phyloP scores from a whole-genome alignment of 306 rosid species.

The Sophora flavescens region DNA sequence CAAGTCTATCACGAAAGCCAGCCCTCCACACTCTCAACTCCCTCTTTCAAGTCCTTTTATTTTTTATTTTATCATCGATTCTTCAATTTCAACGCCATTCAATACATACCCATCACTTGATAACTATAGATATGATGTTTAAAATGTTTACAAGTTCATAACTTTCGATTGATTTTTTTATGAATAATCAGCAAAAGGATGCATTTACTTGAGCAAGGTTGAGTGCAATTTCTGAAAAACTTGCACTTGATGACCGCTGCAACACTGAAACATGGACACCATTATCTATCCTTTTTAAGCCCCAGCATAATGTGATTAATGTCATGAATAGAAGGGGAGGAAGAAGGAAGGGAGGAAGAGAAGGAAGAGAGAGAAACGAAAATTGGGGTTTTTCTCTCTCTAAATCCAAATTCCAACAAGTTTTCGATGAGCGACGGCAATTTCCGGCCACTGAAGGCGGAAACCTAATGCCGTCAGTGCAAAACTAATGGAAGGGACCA shows the following conservation, averaged over 20 bases:
- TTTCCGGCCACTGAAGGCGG: no score
- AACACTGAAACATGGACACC: slow-evolving; percentile 71
- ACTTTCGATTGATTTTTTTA: slow-evolving; percentile 37
- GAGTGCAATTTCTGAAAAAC: slow-evolving; percentile 77
- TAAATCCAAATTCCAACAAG: no score
- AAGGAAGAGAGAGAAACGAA: no score
- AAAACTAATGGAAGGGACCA: no score
- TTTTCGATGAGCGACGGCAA: no score
- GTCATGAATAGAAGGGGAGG: no score
- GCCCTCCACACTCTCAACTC: slow-evolving; percentile 80
- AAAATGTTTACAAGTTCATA: background rate
- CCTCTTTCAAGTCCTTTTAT: slow-evolving; percentile 99
- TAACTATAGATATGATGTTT: background rate
- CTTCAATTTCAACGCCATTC: slow-evolving; percentile 45
- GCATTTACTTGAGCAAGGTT: slow-evolving; percentile 68
- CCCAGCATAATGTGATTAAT: slow-evolving; percentile 85
- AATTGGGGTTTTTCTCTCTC: no score
- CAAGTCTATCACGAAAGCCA: slow-evolving; percentile 87
- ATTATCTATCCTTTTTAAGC: slow-evolving; percentile 67
- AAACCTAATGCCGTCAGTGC: no score
- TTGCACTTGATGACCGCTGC: slow-evolving; percentile 62
- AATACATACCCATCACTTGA: slow-evolving; percentile 20
- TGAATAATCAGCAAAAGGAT: slow-evolving; percentile 64
- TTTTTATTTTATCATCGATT: no score
- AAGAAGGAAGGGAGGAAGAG: no score